Conservation (phyloP, 352 stramenopile genomes). For the Albugo candida region DNA sequence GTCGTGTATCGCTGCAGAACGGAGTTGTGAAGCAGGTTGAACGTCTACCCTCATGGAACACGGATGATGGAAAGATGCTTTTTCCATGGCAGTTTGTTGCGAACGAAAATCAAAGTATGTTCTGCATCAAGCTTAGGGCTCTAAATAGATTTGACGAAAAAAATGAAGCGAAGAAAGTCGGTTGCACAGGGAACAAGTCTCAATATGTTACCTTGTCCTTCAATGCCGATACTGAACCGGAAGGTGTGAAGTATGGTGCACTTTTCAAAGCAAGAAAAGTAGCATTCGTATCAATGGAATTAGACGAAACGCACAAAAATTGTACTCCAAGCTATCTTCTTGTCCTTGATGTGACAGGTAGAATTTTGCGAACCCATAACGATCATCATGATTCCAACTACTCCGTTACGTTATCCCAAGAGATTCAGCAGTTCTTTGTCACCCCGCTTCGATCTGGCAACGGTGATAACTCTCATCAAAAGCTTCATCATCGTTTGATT, state of each 20-base stretch:
- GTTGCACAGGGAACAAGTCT: no score
- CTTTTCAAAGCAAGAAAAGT: conserved; percentile 14
- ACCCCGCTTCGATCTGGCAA: background rate
- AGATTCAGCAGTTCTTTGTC: background rate
- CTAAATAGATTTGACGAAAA: background rate
- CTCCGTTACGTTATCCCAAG: background rate
- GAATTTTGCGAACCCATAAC: conserved; percentile 3
- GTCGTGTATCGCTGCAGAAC: conserved; percentile 25
- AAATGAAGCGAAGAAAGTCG: background rate
- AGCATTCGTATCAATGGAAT: conserved; percentile 23
- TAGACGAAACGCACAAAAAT: conserved; percentile 16
- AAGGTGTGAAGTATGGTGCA: no score
- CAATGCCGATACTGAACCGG: background rate
- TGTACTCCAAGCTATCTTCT: conserved; percentile 18
- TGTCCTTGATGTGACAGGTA: conserved; percentile 3
- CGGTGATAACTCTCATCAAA: background rate
- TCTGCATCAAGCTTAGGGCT: conserved; percentile 29
- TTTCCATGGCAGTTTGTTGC: conserved; percentile 24
- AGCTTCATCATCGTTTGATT: background rate
- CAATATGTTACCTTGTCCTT: no score
- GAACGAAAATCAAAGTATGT: conserved; percentile 19
- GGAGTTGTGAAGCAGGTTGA: conserved; percentile 26
- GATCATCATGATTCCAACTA: conserved; percentile 31
- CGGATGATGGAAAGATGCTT: conserved; percentile 22
- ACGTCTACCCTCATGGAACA: conserved; percentile 32